phyloP scores from a whole-genome alignment of 768 basidiomycete genomes.

The Leccinum subtestaceum region DNA sequence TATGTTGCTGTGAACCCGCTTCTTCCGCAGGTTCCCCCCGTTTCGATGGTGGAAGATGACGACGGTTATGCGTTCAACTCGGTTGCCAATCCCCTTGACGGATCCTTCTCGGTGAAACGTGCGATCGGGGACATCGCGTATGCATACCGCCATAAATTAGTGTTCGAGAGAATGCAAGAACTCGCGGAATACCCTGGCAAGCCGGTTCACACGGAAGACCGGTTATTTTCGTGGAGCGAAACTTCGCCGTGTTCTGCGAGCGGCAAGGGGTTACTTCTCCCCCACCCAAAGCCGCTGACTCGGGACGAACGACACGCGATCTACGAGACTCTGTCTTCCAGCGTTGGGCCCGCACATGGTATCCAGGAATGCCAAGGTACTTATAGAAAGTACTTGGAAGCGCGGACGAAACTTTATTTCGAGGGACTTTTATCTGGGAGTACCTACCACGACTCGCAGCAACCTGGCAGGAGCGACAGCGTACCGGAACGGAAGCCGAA shows the following conservation, averaged over 20 bases:
- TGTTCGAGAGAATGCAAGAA: constrained; percentile 30
- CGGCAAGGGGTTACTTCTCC: constrained; percentile 14
- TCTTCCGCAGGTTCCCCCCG: constrained; percentile 4
- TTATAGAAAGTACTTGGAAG: constrained; percentile 51
- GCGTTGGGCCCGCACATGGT: constrained; percentile 44
- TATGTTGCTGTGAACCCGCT: constrained; percentile 31
- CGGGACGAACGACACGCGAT: constrained; percentile 46
- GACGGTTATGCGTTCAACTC: constrained; percentile 14
- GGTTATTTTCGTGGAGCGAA: constrained; percentile 12
- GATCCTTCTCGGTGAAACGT: constrained; percentile 26
- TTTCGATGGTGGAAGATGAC: constrained; percentile 5
- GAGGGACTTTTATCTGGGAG: constrained; percentile 36
- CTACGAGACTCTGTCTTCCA: constrained; percentile 50
- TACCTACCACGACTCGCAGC: constrained; percentile 14
- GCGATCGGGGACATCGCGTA: constrained; percentile 31
- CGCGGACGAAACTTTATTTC: constrained; percentile 45
- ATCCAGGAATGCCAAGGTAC: constrained; percentile 51
- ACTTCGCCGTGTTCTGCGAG: constrained; percentile 22
- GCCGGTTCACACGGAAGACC: constrained; percentile 9
- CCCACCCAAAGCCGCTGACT: constrained; percentile 34
- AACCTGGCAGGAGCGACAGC: constrained; percentile 5
- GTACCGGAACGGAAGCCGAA: constrained; percentile 17
- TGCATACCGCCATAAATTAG: constrained; percentile 24
- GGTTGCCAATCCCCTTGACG: constrained; percentile 23
- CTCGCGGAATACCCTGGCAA: constrained; percentile 16